Base-by-base conservation (phyloP, 257 asterid genomes). In the Haberlea rhodopensis region DNA sequence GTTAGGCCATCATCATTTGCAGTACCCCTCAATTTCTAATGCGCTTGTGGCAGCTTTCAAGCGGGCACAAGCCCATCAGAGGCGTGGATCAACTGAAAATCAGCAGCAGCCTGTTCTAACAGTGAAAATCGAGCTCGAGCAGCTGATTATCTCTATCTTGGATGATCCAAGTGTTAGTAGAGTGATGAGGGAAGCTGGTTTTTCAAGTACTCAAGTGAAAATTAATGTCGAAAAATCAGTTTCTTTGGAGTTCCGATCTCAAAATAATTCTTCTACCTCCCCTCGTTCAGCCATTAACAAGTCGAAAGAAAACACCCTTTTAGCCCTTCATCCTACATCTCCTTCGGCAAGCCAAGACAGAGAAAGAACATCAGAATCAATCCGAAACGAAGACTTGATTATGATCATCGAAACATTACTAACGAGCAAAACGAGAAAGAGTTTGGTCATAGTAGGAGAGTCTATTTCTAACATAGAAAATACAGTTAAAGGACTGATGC, bases 151-250 rank as follows among this genome's bases (percentile, higher is more conserved):
- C n/a, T 88, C 98, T 13, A 91, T 91, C 4, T 23, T 91, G 10
- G 96, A 86, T 68, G 98, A 91, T 53, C 98, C 98, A 9, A 88
- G 96, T 71, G 98, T 91, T 1, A 91, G 98, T 70, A 77, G 96
- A 58, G 98, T 88, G 56, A 88, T 91, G 98, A 78, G 86, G 28
- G 96, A 91, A 55, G 98, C 98, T 13, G 87, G 96, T 6, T 91
- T 91, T 70, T 84, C 83, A 5, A 91, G 98, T 57, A 80, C 86
- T 0, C 96, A 88, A 64, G 95, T 91, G 9, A 91, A 91, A 75
- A 64, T 2, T 72, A 88, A 84, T 54, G 88, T 88, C 5, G 95
- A 91, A 65, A 85, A 83, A 69, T 68, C 87, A 5, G 65, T 83
- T 66, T 67, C 92, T 2, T 37, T 76, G 21, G 79, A 82, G 18